Evolutionary conservation across 1,139 yeast genomes (phyloP).

Genomic region (Yamadazyma atmosphaerica): DNA sequence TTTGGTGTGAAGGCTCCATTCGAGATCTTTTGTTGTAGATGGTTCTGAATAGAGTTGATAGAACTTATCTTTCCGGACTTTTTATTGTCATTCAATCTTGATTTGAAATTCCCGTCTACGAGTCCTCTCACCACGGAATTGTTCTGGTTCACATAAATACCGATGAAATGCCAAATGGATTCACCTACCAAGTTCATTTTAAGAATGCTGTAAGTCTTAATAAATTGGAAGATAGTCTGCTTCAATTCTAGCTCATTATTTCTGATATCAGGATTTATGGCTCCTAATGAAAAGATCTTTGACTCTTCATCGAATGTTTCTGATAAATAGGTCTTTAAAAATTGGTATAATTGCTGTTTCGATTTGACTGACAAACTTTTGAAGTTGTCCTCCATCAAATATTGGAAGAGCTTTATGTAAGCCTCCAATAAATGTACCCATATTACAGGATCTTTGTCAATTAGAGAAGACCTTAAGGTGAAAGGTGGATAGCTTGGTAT

Average conservation of each 20-base stretch:
- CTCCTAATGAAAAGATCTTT: slow-evolving; percentile 65
- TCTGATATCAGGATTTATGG: slow-evolving; percentile 65
- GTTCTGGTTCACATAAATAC: slow-evolving; percentile 51
- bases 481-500: slow-evolving; percentile 76
- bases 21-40: slow-evolving; percentile 43
- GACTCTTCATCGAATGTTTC: slow-evolving; percentile 63
- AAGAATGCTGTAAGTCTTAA: slow-evolving; percentile 53
- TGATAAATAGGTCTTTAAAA: slow-evolving; percentile 54
- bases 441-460: slow-evolving; percentile 79
- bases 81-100: slow-evolving; percentile 48
- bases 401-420: slow-evolving; percentile 53
- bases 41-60: slow-evolving; percentile 44
- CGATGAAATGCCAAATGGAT: slow-evolving; percentile 61
- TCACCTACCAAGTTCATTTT: slow-evolving; percentile 59
- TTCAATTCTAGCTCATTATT: slow-evolving; percentile 51
- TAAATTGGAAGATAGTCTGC: slow-evolving; percentile 50
- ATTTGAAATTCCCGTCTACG: slow-evolving; percentile 53
- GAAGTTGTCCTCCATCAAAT: slow-evolving; percentile 36
- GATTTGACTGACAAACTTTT: slow-evolving; percentile 49
- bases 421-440: slow-evolving; percentile 73
- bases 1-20: slow-evolving; percentile 42
- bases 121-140: slow-evolving; percentile 49
- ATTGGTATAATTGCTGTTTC: slow-evolving; percentile 56
- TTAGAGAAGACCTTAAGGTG: slow-evolving; percentile 66
- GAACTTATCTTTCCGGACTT: slow-evolving; percentile 52